phyloP scores from a whole-genome alignment of 1,139 yeast genomes.

The Yamadazyma buinensis region DNA sequence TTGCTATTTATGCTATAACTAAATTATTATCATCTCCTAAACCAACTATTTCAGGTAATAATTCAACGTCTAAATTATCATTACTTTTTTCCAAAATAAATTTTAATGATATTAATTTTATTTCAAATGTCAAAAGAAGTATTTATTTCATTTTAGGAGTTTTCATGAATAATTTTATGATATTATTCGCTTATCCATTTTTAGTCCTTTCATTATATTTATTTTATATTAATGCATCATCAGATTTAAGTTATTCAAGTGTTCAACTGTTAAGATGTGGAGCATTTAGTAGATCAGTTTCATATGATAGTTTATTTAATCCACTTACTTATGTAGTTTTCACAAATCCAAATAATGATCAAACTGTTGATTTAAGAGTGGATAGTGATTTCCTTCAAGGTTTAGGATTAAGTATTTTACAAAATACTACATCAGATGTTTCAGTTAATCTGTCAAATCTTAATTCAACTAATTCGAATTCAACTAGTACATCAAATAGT shows the following conservation, averaged over 20 bases:
- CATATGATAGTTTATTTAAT: slow-evolving; percentile 24
- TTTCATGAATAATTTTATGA: slow-evolving; percentile 28
- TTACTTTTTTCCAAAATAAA: slow-evolving; percentile 1
- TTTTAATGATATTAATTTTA: slow-evolving; percentile 1
- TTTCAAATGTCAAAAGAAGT: slow-evolving; percentile 19
- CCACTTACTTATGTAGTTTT: slow-evolving; percentile 14
- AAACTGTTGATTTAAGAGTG: slow-evolving; percentile 4
- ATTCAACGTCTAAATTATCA: not conserved
- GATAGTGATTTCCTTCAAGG: slow-evolving; percentile 2
- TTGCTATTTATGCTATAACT: slow-evolving; percentile 1
- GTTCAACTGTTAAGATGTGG: slow-evolving; percentile 15
- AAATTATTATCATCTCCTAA: slow-evolving; percentile 1
- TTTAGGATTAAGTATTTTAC: not conserved
- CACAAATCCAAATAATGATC: not conserved
- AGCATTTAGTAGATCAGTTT: slow-evolving; percentile 25
- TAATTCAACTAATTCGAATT: not conserved
- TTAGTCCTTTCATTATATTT: slow-evolving; percentile 39
- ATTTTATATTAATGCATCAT: slow-evolving; percentile 24
- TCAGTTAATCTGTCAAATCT: not conserved
- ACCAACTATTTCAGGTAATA: not conserved
- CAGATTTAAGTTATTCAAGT: slow-evolving; percentile 15
- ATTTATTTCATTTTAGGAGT: slow-evolving; percentile 31
- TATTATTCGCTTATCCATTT: slow-evolving; percentile 43
- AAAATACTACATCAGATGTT: not conserved
- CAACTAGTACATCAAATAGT: not conserved